These are phyloP conservation scores for Aphanomyces cochlioides DNA, from an alignment of 352 stramenopile species.

Conservation along the genomic window DNA sequence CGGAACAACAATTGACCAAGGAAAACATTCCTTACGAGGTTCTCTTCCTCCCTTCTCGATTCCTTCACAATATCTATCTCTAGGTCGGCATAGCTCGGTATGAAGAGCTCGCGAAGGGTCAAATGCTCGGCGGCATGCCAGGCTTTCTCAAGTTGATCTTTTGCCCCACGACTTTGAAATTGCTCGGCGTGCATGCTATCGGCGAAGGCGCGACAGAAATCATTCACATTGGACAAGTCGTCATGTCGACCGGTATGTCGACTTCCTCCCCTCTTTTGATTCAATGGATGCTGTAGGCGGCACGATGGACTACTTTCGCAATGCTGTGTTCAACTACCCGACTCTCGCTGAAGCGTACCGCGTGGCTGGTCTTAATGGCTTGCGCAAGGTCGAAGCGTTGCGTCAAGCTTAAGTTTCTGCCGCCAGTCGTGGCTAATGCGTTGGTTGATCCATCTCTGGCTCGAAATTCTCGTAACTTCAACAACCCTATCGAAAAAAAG, in stretches of 20 bases:
- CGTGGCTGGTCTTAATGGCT: slow-evolving; percentile 79
- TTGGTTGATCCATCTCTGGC: neutral
- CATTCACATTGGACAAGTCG: slow-evolving; percentile 90
- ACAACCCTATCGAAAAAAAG: neutral
- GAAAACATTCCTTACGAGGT: slow-evolving; percentile 77
- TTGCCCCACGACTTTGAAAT: slow-evolving; percentile 66
- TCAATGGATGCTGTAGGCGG: slow-evolving; percentile 50
- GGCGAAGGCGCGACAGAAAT: slow-evolving; percentile 88
- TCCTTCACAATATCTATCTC: neutral
- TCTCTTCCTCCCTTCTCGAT: neutral
- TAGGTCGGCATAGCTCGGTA: slow-evolving; percentile 79
- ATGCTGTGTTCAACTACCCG: slow-evolving; percentile 91
- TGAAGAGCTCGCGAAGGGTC: slow-evolving; percentile 83
- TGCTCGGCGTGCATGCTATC: slow-evolving; percentile 86
- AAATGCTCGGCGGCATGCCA: slow-evolving; percentile 80
- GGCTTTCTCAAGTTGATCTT: slow-evolving; percentile 89
- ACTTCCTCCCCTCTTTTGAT: neutral
- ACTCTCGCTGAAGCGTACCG: slow-evolving; percentile 89
- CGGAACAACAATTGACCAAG: slow-evolving; percentile 79
- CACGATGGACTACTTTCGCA: slow-evolving; percentile 84
- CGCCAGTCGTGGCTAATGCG: too few species aligned
- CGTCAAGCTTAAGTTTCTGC: neutral
- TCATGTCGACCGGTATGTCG: slow-evolving; percentile 39
- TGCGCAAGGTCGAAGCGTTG: slow-evolving; percentile 41
- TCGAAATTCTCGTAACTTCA: slow-evolving; percentile 7